Percentiles rank a stretch among this genome's conserved stretches.
Evolutionary conservation across 2,329 filamentous ascomycete species (phyloP).

Genomic region (Hypoxylon sp.): DNA sequence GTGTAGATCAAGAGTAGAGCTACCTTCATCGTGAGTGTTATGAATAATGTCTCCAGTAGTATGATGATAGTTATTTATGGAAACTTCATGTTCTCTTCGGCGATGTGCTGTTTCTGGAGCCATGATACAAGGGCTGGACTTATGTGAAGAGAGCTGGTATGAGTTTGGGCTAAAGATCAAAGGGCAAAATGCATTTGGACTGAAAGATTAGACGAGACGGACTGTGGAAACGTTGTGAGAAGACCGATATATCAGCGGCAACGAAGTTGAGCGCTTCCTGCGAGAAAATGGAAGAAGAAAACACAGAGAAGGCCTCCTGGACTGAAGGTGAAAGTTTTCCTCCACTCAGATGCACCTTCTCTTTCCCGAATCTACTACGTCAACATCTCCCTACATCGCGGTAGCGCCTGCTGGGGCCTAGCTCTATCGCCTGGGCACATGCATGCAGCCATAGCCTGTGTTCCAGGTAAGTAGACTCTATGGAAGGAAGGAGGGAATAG

Average conservation of each 20-base stretch:
- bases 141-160: background rate
- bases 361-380: constrained; percentile 1
- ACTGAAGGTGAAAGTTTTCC: constrained; percentile 24
- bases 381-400: background rate
- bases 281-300: background rate
- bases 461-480: background rate
- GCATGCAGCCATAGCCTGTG: background rate
- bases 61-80: background rate
- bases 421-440: constrained; percentile 2
- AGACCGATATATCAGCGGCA: background rate
- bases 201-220: background rate
- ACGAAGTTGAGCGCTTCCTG: background rate
- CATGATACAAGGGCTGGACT: constrained; percentile 21
- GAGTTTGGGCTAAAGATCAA: background rate
- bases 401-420: background rate
- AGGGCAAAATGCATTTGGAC: background rate
- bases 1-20: constrained; percentile 9
- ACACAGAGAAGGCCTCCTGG: constrained; percentile 15
- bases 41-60: constrained; percentile 3
- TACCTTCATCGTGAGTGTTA: background rate
- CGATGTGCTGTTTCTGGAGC: background rate
- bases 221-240: background rate
- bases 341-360: constrained; percentile 14
- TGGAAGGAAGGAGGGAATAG: background rate
- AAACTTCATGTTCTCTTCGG: constrained; percentile 7